These are phyloP conservation scores for Acaromyces ingoldii DNA, from an alignment of 1,284 basidiomycete species.

Conservation along the genomic window DNA sequence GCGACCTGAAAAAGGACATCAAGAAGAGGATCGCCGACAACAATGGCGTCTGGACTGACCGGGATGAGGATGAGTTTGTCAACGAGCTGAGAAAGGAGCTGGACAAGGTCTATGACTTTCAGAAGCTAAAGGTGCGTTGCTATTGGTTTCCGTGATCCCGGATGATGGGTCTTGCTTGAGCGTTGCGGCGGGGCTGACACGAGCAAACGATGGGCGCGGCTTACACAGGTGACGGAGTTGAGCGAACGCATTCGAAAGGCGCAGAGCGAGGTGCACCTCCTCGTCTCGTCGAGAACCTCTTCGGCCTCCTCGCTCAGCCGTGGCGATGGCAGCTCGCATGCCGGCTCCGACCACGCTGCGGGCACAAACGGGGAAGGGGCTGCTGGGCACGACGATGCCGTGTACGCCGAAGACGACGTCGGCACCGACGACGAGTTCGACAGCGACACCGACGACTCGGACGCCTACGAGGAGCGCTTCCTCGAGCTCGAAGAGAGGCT, in stretches of 20 bases:
- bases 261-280: conserved; percentile 47
- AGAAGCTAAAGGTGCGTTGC: conserved; percentile 68
- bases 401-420: conserved; percentile 54
- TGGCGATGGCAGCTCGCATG: conserved; percentile 12
- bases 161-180: not conserved
- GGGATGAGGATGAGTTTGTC: conserved; percentile 50
- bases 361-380: conserved; percentile 10
- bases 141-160: not conserved
- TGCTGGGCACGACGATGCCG: conserved; percentile 56
- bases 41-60: conserved; percentile 47
- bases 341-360: conserved; percentile 48
- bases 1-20: conserved; percentile 51
- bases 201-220: too few species aligned
- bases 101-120: conserved; percentile 93
- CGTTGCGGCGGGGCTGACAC: too few species aligned
- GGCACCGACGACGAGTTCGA: conserved; percentile 58
- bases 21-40: conserved; percentile 46
- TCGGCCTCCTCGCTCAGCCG: conserved; percentile 33
- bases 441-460: conserved; percentile 64
- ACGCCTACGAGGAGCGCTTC: conserved; percentile 79
- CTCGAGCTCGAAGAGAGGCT: conserved; percentile 88
- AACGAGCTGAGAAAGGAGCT: conserved; percentile 71
- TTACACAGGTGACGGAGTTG: conserved; percentile 36
- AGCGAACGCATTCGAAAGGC: conserved; percentile 48
- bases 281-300: conserved; percentile 39